Conservation (phyloP, 768 basidiomycete species). For the Galerina marginata region DNA sequence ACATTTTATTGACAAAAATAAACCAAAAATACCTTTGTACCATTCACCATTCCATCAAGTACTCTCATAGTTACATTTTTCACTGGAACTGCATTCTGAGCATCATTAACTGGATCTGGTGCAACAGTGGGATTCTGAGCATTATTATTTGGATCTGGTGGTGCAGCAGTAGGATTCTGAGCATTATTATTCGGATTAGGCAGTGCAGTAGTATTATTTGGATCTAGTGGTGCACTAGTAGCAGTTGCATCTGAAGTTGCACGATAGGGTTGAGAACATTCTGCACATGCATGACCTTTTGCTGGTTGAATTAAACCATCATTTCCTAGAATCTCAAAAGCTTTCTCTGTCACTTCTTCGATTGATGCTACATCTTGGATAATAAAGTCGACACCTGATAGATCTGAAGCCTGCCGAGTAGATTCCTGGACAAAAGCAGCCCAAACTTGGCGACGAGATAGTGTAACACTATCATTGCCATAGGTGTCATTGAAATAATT, state of each 20-base stretch:
- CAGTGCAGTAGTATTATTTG: too few species aligned
- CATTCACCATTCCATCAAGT: too few species aligned
- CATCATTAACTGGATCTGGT: too few species aligned
- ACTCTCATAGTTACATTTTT: too few species aligned
- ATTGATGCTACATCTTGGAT: background rate
- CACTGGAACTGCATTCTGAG: too few species aligned
- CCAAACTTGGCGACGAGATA: background rate
- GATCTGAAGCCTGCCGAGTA: constrained; percentile 5
- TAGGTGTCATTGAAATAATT: constrained; percentile 22
- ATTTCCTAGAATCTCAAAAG: constrained; percentile 14
- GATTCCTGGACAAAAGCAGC: constrained; percentile 15
- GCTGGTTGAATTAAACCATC: constrained; percentile 8
- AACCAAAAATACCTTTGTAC: too few species aligned
- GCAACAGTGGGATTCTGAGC: too few species aligned
- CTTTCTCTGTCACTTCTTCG: constrained; percentile 3
- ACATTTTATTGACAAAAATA: too few species aligned
- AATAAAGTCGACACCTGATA: background rate
- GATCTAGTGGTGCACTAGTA: too few species aligned
- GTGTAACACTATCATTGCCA: constrained; percentile 4
- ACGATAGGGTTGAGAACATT: constrained; percentile 19
- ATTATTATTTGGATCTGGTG: too few species aligned
- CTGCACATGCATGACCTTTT: constrained; percentile 15
- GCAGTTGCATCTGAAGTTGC: background rate
- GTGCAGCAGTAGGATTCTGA: too few species aligned
- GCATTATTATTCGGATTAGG: too few species aligned